phyloP scores from a whole-genome alignment of 495 filamentous ascomycete genomes.

The Aspergillus ostianus region DNA sequence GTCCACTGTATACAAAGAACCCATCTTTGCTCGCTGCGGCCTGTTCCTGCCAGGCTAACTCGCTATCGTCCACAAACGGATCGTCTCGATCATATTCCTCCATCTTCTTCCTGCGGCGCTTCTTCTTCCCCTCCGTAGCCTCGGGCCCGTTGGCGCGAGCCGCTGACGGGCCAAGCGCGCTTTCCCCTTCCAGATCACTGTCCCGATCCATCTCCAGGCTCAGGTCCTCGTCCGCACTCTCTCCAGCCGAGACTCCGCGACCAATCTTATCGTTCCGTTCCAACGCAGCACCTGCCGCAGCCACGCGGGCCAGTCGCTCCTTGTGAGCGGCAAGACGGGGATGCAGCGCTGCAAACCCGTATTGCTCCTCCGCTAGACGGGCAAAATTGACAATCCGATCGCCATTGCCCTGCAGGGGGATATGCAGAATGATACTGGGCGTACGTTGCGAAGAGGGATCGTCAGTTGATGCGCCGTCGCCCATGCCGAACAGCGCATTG shows the following conservation, averaged over 20 bases:
- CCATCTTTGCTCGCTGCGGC: slow-evolving; percentile 90
- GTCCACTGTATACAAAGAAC: slow-evolving; percentile 85
- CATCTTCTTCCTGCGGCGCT: slow-evolving; percentile 76
- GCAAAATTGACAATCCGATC: slow-evolving; percentile 96
- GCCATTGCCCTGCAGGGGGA: slow-evolving; percentile 72
- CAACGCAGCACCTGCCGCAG: slow-evolving; percentile 76
- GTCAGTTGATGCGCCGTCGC: slow-evolving; percentile 35
- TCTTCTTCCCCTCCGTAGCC: slow-evolving; percentile 58
- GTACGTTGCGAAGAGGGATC: slow-evolving; percentile 48
- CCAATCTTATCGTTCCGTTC: slow-evolving; percentile 59
- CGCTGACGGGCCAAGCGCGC: slow-evolving; percentile 65
- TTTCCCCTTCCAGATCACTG: slow-evolving; percentile 68
- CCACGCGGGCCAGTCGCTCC: slow-evolving; percentile 74
- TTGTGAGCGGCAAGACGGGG: slow-evolving; percentile 85
- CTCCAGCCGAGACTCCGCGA: slow-evolving; percentile 58
- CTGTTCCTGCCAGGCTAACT: slow-evolving; percentile 93
- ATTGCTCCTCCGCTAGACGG: slow-evolving; percentile 85
- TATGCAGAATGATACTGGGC: slow-evolving; percentile 80
- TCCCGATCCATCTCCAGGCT: slow-evolving; percentile 45
- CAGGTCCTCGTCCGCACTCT: slow-evolving; percentile 59
- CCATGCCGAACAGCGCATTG: slow-evolving; percentile 58
- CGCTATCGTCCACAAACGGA: slow-evolving; percentile 96
- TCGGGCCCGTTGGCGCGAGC: slow-evolving; percentile 50
- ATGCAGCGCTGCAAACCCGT: slow-evolving; percentile 91
- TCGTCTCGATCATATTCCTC: slow-evolving; percentile 97